A percentile compares a stretch with the other conserved stretches of the same genome.
Evolutionary conservation across 306 rosid genomes (phyloP).

Genomic region (Erythrophleum fordii): DNA sequence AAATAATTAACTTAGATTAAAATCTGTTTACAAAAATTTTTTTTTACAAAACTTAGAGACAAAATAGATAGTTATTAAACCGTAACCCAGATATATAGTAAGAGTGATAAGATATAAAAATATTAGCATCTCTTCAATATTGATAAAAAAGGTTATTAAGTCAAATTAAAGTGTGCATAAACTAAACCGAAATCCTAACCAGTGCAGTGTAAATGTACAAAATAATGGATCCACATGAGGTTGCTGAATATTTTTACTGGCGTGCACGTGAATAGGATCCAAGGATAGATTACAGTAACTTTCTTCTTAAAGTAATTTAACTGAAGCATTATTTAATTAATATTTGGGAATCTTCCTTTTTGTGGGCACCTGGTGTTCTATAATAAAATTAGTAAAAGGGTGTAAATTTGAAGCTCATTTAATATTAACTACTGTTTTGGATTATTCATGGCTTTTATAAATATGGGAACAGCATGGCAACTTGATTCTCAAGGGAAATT

Average conservation of each 20-base stretch:
- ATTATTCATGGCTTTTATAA: neutral
- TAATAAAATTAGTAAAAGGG: neutral
- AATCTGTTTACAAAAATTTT: too few relatives aligned
- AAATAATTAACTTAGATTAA: neutral
- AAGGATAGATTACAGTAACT: neutral
- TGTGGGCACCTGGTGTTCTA: neutral
- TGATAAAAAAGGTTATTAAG: too few relatives aligned
- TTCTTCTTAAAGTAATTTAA: neutral
- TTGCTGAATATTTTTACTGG: neutral
- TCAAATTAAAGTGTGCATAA: too few relatives aligned
- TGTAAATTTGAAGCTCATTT: neutral
- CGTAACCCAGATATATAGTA: too few relatives aligned
- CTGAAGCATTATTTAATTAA: neutral
- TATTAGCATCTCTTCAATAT: too few relatives aligned
- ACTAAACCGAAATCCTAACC: too few relatives aligned
- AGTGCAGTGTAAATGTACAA: neutral
- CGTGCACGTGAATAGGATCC: constrained; percentile 4
- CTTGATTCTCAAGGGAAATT: too few relatives aligned
- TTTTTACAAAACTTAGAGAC: too few relatives aligned
- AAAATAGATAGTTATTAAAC: too few relatives aligned
- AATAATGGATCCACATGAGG: neutral
- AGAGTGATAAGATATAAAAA: too few relatives aligned
- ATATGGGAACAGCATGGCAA: neutral
- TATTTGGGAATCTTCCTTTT: neutral
- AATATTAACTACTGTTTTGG: neutral